phyloP scores from a whole-genome alignment of 1,284 basidiomycete species.

The Vanrija pseudolonga region DNA sequence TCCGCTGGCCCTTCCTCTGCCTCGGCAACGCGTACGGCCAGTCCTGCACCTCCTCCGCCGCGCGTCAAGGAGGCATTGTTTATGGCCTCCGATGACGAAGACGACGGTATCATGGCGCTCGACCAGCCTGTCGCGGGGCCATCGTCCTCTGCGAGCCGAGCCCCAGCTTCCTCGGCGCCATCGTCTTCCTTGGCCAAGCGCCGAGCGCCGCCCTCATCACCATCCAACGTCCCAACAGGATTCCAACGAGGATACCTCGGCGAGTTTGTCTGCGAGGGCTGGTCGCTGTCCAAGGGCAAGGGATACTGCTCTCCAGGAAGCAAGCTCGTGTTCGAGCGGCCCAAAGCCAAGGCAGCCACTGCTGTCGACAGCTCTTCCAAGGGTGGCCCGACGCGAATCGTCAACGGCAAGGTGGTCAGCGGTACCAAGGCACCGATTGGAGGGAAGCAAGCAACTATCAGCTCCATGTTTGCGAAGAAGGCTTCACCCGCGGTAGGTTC shows the following conservation, averaged over 20 bases:
- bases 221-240: constrained; percentile 15
- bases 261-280: constrained; percentile 49
- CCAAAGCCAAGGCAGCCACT: constrained; percentile 25
- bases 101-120: constrained; percentile 7
- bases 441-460: constrained; percentile 41
- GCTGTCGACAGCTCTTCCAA: constrained; percentile 22
- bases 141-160: neutral
- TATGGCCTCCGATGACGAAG: neutral
- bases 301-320: constrained; percentile 47
- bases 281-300: constrained; percentile 49
- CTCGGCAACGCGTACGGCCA: neutral
- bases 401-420: constrained; percentile 41
- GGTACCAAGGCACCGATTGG: constrained; percentile 30
- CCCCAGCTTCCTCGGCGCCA: constrained; percentile 13
- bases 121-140: neutral
- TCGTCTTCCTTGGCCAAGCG: constrained; percentile 14
- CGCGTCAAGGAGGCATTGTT: constrained; percentile 10
- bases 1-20: neutral
- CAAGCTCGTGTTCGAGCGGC: constrained; percentile 42
- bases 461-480: constrained; percentile 44
- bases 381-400: constrained; percentile 36
- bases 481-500: constrained; percentile 16
- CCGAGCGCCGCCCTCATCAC: constrained; percentile 16
- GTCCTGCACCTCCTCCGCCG: neutral
- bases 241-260: constrained; percentile 46